These are phyloP conservation scores for Fusarium staphyleae DNA, from an alignment of 2,329 filamentous ascomycete species.

Conservation along the genomic window DNA sequence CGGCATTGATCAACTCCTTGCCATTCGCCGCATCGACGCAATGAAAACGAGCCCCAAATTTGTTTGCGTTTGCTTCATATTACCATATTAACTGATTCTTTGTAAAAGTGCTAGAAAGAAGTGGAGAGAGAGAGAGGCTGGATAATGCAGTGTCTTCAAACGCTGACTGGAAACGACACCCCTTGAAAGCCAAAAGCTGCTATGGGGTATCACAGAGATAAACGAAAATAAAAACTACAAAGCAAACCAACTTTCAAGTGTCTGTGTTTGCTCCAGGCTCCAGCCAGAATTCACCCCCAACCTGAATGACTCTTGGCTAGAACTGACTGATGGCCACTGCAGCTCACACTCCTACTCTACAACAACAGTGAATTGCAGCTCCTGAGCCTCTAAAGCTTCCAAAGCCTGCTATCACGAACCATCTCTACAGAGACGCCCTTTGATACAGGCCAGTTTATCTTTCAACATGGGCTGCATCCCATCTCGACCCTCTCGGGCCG, in stretches of 20 bases:
- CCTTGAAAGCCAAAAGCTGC: too few relatives aligned
- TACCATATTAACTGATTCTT: too few relatives aligned
- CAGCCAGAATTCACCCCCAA: too few relatives aligned
- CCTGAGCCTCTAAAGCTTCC: neutral
- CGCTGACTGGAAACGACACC: too few relatives aligned
- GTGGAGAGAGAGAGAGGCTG: too few relatives aligned
- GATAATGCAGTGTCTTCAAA: too few relatives aligned
- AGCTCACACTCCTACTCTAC: neutral
- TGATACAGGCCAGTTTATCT: too few relatives aligned
- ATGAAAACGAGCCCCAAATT: neutral
- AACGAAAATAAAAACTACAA: too few relatives aligned
- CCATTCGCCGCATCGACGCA: neutral
- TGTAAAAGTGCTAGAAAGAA: neutral
- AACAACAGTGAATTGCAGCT: neutral
- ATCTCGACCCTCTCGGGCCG: neutral
- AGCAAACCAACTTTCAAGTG: too few relatives aligned
- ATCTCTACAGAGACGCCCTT: neutral
- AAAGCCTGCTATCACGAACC: neutral
- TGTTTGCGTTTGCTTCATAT: too few relatives aligned
- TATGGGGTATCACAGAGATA: too few relatives aligned
- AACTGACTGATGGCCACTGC: neutral
- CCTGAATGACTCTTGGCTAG: neutral
- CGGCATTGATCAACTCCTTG: constrained; percentile 9
- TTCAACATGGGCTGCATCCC: constrained; percentile 6
- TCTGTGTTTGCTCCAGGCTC: too few relatives aligned